A percentile compares a stretch with the other conserved stretches of the same genome.
These are phyloP conservation scores for Glycyrrhiza uralensis DNA, from an alignment of 306 rosid species.

Conservation along the genomic window DNA sequence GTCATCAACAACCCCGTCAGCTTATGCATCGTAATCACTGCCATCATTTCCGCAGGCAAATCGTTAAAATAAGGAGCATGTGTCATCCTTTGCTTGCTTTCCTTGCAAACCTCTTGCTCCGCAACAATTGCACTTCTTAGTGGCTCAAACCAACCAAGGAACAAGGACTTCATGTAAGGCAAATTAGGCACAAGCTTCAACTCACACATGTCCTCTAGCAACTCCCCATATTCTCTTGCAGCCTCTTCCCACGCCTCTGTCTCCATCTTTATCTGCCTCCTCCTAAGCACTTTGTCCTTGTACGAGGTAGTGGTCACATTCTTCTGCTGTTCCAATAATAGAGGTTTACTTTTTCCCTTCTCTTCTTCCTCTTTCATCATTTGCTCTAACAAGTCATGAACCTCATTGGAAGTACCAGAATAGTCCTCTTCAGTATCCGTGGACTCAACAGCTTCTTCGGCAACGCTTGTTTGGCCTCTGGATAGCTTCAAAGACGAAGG, in stretches of 20 bases:
- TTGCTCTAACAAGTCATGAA: slow-evolving; percentile 46
- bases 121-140: slow-evolving; percentile 56
- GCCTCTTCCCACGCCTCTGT: slow-evolving; percentile 97
- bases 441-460: slow-evolving; percentile 68
- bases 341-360: slow-evolving; percentile 28
- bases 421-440: slow-evolving; percentile 63
- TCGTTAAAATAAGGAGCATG: slow-evolving; percentile 60
- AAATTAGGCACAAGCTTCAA: slow-evolving; percentile 92
- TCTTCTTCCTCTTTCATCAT: slow-evolving; percentile 38
- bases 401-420: slow-evolving; percentile 56
- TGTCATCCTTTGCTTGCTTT: slow-evolving; percentile 1
- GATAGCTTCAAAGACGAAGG: no score
- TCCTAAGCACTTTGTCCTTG: slow-evolving; percentile 47
- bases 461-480: no score
- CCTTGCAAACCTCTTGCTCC: slow-evolving; percentile 48
- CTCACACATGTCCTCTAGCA: slow-evolving; percentile 74
- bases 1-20: slow-evolving; percentile 94
- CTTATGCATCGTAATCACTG: slow-evolving; percentile 91
- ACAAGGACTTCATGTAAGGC: slow-evolving; percentile 83
- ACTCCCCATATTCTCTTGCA: slow-evolving; percentile 77
- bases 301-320: no score
- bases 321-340: slow-evolving; percentile 25
- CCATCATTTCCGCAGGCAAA: slow-evolving; percentile 80
- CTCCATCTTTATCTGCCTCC: slow-evolving; percentile 74
- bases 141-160: slow-evolving; percentile 97